Base-by-base conservation (phyloP, 2,329 filamentous ascomycete genomes). In the Nothopassalora personata region DNA sequence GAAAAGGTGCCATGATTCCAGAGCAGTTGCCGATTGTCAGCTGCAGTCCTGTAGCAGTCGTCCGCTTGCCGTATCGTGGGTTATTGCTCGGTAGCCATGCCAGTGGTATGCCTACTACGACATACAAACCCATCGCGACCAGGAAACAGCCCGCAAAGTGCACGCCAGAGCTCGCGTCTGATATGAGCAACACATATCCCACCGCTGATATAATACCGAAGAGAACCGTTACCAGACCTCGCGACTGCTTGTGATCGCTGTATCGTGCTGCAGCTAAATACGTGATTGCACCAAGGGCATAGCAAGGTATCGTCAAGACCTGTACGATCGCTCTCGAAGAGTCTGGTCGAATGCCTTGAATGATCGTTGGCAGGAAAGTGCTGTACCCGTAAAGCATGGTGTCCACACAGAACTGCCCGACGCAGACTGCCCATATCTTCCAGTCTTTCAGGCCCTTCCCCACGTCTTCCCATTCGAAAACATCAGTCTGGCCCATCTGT, bases 341-440 rank as follows among this genome's bases (percentile, higher is more conserved):
- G 2, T 69, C 70, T 0, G 76, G 75, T 3, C 87, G 86, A 54
- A 92, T 82, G 4, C 81, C 85, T 46, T 83, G 78, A 71, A 93
- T 90, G 64, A 93, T 92, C 4, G 88, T 91, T 0, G 89, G 89
- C 48, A 93, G 75, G 69, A 92, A 92, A 0, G 87, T 91, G 53
- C 85, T 87, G 72, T 86, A 91, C 4, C 88, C 87, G 68, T 92
- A 92, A 0, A 92, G 79, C 83, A 91, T 88, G 1, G 86, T 89
- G 67, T 91, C 87, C 15, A 82, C 80, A 27, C 88, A 87, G 68
- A 91, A 91, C 70, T 90, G 87, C 5, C 79, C 87, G 39, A 84
- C 72, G 63, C 81, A 86, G 70, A 91, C 91, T 1, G 81, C 75
- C 80, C 86, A 90, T 27, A 90, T 83, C 70, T 88, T 91, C 87